Evolutionary conservation across 768 basidiomycete genomes (phyloP).

Genomic region (Macrocybe gigantea): DNA sequence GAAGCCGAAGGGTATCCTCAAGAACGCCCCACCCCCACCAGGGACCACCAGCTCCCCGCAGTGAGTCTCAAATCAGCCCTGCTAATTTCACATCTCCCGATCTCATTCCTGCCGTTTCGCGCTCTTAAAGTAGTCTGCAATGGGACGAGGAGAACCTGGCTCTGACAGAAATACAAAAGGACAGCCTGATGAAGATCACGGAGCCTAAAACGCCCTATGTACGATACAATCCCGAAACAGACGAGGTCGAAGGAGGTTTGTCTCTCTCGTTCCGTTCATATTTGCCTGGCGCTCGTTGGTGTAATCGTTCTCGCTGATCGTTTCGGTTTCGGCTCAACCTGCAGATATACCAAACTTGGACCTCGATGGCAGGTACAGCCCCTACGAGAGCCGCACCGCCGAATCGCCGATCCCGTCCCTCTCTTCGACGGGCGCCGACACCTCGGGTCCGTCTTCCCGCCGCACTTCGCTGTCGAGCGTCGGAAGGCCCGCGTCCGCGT

Average conservation of each 20-base stretch:
- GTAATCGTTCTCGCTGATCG: neutral
- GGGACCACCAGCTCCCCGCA: constrained; percentile 14
- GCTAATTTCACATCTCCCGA: neutral
- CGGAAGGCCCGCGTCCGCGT: constrained; percentile 44
- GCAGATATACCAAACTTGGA: constrained; percentile 82
- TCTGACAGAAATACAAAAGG: constrained; percentile 88
- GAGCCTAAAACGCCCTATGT: constrained; percentile 98
- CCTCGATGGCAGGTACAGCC: constrained; percentile 38
- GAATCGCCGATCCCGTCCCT: constrained; percentile 34
- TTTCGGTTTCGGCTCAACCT: neutral
- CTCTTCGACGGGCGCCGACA: constrained; percentile 56
- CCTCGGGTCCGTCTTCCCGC: constrained; percentile 66
- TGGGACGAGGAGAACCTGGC: constrained; percentile 97
- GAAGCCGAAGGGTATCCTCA: constrained; percentile 85
- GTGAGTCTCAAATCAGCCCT: neutral
- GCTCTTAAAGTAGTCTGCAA: constrained; percentile 56
- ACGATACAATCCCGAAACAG: constrained; percentile 83
- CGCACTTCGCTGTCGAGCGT: constrained; percentile 68
- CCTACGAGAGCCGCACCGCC: constrained; percentile 23
- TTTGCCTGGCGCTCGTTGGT: neutral
- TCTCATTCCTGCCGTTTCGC: constrained; percentile 7
- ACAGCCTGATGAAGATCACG: constrained; percentile 97
- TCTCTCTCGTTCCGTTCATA: constrained; percentile 1
- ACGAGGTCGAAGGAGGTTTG: constrained; percentile 78
- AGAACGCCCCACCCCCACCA: constrained; percentile 62